A percentile compares a stretch with the other conserved stretches of the same genome.
Conservation (phyloP, 1,284 basidiomycete species). For the Schizophyllum amplum region DNA sequence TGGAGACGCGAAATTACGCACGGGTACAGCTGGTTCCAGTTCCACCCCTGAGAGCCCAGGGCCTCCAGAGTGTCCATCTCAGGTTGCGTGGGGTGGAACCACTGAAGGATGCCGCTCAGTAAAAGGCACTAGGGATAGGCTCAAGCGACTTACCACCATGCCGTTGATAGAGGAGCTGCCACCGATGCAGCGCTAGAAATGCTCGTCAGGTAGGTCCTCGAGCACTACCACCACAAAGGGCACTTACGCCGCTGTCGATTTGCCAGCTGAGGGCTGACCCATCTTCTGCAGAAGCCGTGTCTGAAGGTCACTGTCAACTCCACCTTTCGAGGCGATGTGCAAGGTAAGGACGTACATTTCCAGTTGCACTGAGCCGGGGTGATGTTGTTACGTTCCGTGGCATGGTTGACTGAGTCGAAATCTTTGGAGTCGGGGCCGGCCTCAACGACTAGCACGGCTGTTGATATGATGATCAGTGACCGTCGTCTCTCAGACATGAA, state of each 20-base stretch:
- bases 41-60: conserved; percentile 17
- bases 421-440: neutral
- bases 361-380: neutral
- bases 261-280: neutral
- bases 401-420: neutral
- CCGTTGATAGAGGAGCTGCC: neutral
- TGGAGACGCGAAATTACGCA: too few relatives aligned
- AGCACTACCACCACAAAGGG: neutral
- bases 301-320: neutral
- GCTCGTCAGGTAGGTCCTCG: neutral
- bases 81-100: conserved; percentile 4
- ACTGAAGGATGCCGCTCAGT: neutral
- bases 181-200: neutral
- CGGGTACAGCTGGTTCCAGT: conserved; percentile 5
- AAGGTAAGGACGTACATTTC: neutral
- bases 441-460: neutral
- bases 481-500: neutral
- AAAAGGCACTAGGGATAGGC: neutral
- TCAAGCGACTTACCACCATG: neutral
- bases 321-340: neutral
- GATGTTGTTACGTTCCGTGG: neutral
- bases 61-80: conserved; percentile 14
- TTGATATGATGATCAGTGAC: neutral
- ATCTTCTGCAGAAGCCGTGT: neutral
- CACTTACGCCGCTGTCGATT: neutral